Base-by-base conservation (phyloP, 768 basidiomycete genomes). In the Mycena albidolilacea region DNA sequence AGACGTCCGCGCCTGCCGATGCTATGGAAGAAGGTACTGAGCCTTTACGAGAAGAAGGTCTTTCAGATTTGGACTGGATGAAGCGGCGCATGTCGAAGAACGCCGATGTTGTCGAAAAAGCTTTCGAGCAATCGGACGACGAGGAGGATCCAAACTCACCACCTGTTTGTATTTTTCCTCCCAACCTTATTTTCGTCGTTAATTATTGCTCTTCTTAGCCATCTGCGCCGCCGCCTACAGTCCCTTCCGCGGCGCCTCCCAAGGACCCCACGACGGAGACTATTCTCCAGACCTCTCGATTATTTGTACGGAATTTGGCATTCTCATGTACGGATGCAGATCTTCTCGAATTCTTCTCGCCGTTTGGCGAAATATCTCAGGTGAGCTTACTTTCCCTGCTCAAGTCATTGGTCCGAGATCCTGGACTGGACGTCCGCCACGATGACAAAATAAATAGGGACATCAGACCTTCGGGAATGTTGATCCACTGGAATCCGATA, bases 261-360 rank as follows among this genome's bases (percentile, higher is more conserved):
- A 78, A 82, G 30, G 87, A 90, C 61, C 73, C 82, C 3, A 84
- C 82, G 5, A 83, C 79, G 63, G 84, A 86, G 43, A 90, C 91
- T 1, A 93, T 97, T 64, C 82, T 92, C 6, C 87, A 88, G 69
- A 97, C 96, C 0, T 88, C 90, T 0, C 90, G 97, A 5, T 84
- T 99, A 2, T 99, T 99, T 79, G 84, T 99, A 7, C 95, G 98
- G n/a, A 99, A 99, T 79, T 82, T 99, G n/a, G 87, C 96, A 0
- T 99, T 96, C 78, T 89, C 92, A 0, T 95, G 94, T 69, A 92
- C 93, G 8, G 89, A 93, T 19, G 81, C 85, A 2, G 96, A 98
- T 62, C 82, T 99, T 0, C 78, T 81, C 3, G 85, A 87, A 14
- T 85, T 92, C 2, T 96, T 97, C 80, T 79, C 81, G 4, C 84